Evolutionary conservation across 2,329 filamentous ascomycete genomes (phyloP).

Genomic region (Gremmenia infestans): DNA sequence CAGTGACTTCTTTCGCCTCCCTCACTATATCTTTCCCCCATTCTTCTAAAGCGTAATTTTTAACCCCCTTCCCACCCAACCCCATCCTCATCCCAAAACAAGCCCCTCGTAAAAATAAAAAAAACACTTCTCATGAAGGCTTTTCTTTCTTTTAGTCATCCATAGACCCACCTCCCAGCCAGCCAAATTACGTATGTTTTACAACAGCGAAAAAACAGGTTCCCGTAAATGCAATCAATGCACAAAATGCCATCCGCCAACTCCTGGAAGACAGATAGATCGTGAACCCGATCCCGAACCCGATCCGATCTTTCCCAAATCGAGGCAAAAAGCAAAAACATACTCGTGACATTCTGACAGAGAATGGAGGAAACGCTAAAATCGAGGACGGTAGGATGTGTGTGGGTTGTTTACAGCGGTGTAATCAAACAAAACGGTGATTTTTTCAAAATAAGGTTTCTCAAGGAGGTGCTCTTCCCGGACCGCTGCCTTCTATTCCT

Average conservation of each 20-base stretch:
- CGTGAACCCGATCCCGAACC: neutral
- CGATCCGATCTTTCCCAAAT: neutral
- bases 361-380: slow-evolving; percentile 8
- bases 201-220: neutral
- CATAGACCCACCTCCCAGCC: too few species aligned
- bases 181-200: too few species aligned
- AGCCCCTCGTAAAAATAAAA: too few species aligned
- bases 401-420: slow-evolving; percentile 5
- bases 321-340: neutral
- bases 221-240: neutral
- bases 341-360: neutral
- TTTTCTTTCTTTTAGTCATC: too few species aligned
- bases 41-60: too few species aligned
- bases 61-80: too few species aligned
- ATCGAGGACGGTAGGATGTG: neutral
- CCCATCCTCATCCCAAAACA: too few species aligned
- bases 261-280: neutral
- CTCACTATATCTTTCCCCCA: too few species aligned
- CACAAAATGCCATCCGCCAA: too few species aligned
- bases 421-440: slow-evolving; percentile 1
- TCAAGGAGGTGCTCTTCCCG: slow-evolving; percentile 26
- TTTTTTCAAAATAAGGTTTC: neutral
- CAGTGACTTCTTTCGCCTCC: too few species aligned
- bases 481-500: slow-evolving; percentile 8
- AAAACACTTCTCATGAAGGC: too few species aligned